A percentile compares a stretch with the other conserved stretches of the same genome.
Conservation (phyloP, 768 basidiomycete genomes). For the Russula olivacea region DNA sequence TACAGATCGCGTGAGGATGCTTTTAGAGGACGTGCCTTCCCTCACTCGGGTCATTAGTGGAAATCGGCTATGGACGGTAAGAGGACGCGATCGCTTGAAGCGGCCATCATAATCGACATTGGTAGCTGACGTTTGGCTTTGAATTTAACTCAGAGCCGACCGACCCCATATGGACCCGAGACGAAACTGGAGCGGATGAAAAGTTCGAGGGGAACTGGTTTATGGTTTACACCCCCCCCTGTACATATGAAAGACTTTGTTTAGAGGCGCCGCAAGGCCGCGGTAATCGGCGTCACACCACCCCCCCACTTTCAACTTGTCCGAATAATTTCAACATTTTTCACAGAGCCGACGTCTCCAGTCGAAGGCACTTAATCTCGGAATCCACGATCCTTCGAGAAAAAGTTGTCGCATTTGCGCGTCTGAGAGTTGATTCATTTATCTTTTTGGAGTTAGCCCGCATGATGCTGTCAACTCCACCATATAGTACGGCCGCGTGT, state of each 20-base stretch:
- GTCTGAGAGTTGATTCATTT: conserved; percentile 19
- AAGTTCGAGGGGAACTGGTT: conserved; percentile 14
- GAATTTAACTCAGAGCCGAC: conserved; percentile 21
- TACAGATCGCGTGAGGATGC: conserved; percentile 19
- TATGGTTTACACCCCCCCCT: conserved; percentile 21
- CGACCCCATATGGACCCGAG: conserved; percentile 14
- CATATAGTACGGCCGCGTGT: conserved; percentile 9
- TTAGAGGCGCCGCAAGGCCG: conserved; percentile 21
- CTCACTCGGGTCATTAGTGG: conserved; percentile 22
- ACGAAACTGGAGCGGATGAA: conserved; percentile 20
- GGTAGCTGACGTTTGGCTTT: conserved; percentile 18
- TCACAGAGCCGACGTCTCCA: conserved; percentile 16
- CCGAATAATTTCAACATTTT: conserved; percentile 20
- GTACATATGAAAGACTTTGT: conserved; percentile 15
- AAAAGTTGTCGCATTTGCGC: conserved; percentile 10
- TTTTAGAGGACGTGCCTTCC: conserved; percentile 20
- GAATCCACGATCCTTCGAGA: conserved; percentile 22
- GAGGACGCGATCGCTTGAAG: conserved; percentile 1
- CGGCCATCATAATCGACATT: not conserved
- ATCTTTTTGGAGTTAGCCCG: conserved; percentile 24
- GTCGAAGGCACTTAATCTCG: conserved; percentile 21
- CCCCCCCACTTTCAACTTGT: not conserved
- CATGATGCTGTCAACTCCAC: conserved; percentile 23
- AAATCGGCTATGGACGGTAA: conserved; percentile 25
- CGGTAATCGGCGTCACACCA: conserved; percentile 15